Conservation (phyloP, 331 rosid genomes). For the Cydonia oblonga region DNA sequence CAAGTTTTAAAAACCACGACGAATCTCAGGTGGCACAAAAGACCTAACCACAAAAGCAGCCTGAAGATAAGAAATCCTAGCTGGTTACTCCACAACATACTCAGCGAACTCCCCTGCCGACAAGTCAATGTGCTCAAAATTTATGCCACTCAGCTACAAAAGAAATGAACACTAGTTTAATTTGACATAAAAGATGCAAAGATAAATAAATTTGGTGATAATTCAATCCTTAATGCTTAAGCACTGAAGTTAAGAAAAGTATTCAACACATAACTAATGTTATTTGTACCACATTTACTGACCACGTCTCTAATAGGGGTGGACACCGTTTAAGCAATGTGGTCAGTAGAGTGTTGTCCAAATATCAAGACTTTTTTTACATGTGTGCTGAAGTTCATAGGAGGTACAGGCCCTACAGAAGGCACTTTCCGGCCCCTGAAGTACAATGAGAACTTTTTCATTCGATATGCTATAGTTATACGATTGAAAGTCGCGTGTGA, state of each 20-base stretch:
- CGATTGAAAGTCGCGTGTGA: neutral
- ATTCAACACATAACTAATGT: too few species aligned
- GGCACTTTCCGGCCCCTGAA: neutral
- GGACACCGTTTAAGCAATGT: too few species aligned
- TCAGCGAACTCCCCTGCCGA: conserved; percentile 61
- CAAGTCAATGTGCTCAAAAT: conserved; percentile 64
- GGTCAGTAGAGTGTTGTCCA: too few species aligned
- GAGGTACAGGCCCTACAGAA: neutral
- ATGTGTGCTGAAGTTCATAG: neutral
- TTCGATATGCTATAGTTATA: neutral
- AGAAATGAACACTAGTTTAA: conserved; percentile 8
- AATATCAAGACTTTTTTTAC: neutral
- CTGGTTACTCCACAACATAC: conserved; percentile 83
- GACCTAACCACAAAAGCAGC: conserved; percentile 51
- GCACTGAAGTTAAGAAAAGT: too few species aligned
- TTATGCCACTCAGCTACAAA: conserved; percentile 59
- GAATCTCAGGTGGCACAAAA: conserved; percentile 1
- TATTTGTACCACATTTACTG: neutral
- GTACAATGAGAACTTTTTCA: neutral
- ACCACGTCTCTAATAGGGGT: neutral
- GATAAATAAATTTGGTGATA: neutral
- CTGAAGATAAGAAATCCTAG: conserved; percentile 59
- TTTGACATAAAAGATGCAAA: neutral
- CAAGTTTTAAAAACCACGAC: conserved; percentile 17
- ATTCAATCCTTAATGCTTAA: too few species aligned